Conservation (phyloP, 2,329 filamentous ascomycete species). For the Xylogone sp. region DNA sequence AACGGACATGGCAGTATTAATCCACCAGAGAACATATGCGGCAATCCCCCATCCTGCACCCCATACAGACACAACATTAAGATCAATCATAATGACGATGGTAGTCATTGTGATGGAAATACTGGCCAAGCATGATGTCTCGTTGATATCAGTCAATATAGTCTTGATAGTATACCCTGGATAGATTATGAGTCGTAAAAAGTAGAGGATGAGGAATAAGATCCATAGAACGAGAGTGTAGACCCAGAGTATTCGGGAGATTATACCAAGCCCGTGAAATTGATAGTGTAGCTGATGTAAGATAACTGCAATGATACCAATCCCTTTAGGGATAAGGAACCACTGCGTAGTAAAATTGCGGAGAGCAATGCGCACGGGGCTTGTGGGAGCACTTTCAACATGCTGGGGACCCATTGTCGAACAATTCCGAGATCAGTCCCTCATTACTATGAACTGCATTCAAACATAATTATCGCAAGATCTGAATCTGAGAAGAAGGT, state of each 20-base stretch:
- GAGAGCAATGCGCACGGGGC: conserved; percentile 17
- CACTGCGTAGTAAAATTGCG: conserved; percentile 22
- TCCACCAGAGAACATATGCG: conserved; percentile 38
- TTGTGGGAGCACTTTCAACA: background rate
- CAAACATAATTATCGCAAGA: too few relatives aligned
- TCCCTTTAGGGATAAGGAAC: conserved; percentile 36
- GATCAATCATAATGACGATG: conserved; percentile 20
- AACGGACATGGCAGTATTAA: conserved; percentile 29
- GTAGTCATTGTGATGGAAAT: conserved; percentile 31
- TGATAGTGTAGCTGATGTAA: conserved; percentile 36
- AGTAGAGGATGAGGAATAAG: conserved; percentile 26
- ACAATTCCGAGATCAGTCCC: background rate
- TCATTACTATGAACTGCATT: background rate
- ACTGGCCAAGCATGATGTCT: conserved; percentile 35
- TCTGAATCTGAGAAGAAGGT: too few relatives aligned
- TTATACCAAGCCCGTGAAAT: conserved; percentile 31
- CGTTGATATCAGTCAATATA: conserved; percentile 27
- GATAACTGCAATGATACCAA: conserved; percentile 31
- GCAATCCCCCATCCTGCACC: conserved; percentile 23
- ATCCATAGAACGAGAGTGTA: conserved; percentile 31
- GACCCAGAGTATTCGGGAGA: conserved; percentile 35
- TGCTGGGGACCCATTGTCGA: background rate
- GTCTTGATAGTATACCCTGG: conserved; percentile 25
- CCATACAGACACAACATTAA: conserved; percentile 26
- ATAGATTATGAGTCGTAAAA: conserved; percentile 29